Evolutionary conservation across 352 stramenopile species (phyloP).

Genomic region (Phytophthora quininea): DNA sequence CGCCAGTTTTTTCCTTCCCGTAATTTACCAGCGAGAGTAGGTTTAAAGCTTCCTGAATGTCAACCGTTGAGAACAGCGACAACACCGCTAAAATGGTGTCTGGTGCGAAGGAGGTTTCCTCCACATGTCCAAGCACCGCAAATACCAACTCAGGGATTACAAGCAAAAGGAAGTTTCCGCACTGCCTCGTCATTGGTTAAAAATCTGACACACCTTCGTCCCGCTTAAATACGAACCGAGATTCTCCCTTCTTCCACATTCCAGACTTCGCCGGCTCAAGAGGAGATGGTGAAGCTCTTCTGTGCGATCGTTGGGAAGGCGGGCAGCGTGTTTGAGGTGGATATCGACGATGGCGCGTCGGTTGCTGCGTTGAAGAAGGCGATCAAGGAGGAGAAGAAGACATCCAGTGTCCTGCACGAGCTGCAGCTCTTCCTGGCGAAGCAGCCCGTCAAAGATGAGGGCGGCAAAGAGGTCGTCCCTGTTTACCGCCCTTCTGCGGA

Average conservation of each 20-base stretch:
- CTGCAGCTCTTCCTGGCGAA: constrained; percentile 13
- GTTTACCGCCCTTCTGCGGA: background rate
- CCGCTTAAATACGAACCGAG: background rate
- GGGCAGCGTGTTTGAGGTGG: background rate
- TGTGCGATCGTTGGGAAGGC: background rate
- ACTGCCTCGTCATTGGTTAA: background rate
- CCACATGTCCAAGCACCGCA: constrained; percentile 15
- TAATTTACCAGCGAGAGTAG: constrained; percentile 18
- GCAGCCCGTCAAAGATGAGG: background rate
- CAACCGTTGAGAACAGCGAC: constrained; percentile 4
- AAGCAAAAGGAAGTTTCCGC: constrained; percentile 4
- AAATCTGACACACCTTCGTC: background rate
- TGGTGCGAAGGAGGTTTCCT: too few species aligned
- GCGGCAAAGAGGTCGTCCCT: constrained; percentile 1
- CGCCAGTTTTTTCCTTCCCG: constrained; percentile 19
- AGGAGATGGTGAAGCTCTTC: background rate
- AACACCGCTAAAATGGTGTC: background rate
- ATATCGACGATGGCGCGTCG: background rate
- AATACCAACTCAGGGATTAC: constrained; percentile 11
- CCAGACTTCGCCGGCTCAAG: background rate
- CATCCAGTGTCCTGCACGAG: background rate
- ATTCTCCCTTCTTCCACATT: background rate
- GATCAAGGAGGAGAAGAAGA: constrained; percentile 3
- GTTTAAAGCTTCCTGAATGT: background rate
- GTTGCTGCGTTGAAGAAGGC: background rate